Conservation (phyloP, 768 basidiomycete species). For the Boletus vermiculosoides region DNA sequence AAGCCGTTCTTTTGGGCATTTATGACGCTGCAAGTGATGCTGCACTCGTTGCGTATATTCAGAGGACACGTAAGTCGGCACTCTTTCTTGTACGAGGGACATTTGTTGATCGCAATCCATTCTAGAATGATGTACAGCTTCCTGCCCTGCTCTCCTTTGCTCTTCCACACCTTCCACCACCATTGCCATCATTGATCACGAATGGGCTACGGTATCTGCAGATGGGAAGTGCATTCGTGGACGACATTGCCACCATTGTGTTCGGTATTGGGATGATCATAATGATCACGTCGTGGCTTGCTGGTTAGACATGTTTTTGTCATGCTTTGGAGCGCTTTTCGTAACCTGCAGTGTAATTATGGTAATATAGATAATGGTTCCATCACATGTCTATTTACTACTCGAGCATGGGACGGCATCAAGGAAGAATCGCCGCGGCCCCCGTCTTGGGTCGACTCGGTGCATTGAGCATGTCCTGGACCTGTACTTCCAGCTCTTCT, state of each 20-base stretch:
- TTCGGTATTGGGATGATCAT: constrained; percentile 72
- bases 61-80: constrained; percentile 56
- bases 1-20: constrained; percentile 87
- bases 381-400: neutral
- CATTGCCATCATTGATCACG: constrained; percentile 59
- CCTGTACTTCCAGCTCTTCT: constrained; percentile 24
- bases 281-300: constrained; percentile 49
- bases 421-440: constrained; percentile 41
- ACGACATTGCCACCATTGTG: constrained; percentile 67
- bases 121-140: constrained; percentile 56
- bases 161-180: constrained; percentile 65
- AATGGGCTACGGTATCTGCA: constrained; percentile 66
- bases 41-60: constrained; percentile 74
- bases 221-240: constrained; percentile 63
- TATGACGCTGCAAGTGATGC: constrained; percentile 62
- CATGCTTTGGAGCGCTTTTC: constrained; percentile 1
- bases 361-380: neutral
- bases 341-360: constrained; percentile 1
- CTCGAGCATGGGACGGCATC: neutral
- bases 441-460: constrained; percentile 36
- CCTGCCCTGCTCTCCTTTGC: constrained; percentile 59
- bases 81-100: neutral
- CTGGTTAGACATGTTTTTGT: constrained; percentile 9
- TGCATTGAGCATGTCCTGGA: constrained; percentile 31
- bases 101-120: constrained; percentile 1